Evolutionary conservation across 306 rosid species (phyloP).

Genomic region (Malus asiatica): DNA sequence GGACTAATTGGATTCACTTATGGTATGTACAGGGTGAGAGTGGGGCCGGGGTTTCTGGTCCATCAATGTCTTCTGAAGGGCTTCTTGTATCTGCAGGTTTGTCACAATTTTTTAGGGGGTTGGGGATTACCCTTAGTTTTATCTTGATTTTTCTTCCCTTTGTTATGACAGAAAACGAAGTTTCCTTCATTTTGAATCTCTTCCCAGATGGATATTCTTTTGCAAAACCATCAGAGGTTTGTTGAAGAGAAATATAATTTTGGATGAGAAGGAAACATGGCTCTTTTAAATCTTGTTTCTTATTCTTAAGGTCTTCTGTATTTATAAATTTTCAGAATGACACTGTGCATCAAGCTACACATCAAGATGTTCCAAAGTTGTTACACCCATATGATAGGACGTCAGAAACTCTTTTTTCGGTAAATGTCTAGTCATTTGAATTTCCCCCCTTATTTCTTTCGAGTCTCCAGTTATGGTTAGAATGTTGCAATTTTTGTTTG

Average conservation of each 20-base stretch:
- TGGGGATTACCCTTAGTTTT: slow-evolving; percentile 10
- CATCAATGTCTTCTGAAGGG: slow-evolving; percentile 32
- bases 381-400: slow-evolving; percentile 88
- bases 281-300: slow-evolving; percentile 13
- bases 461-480: not conserved
- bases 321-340: slow-evolving; percentile 55
- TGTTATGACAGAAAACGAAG: slow-evolving; percentile 60
- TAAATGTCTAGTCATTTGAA: slow-evolving; percentile 34
- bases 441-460: slow-evolving; percentile 2
- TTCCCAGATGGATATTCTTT: slow-evolving; percentile 85
- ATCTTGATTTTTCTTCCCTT: slow-evolving; percentile 3
- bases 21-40: slow-evolving; percentile 42
- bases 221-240: slow-evolving; percentile 79
- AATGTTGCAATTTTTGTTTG: not conserved
- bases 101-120: not conserved
- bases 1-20: slow-evolving; percentile 10
- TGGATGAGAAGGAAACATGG: not conserved
- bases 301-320: not conserved
- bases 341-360: slow-evolving; percentile 29
- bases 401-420: slow-evolving; percentile 80
- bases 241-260: slow-evolving; percentile 26
- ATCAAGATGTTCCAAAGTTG: slow-evolving; percentile 61
- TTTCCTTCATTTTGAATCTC: slow-evolving; percentile 73
- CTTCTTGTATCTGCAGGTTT: slow-evolving; percentile 37
- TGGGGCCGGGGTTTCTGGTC: slow-evolving; percentile 26